Percentiles rank a stretch among this genome's conserved stretches.
Evolutionary conservation across 192 early-diverging fungal species (phyloP).

Genomic region (Chytriomyces hyalinus): DNA sequence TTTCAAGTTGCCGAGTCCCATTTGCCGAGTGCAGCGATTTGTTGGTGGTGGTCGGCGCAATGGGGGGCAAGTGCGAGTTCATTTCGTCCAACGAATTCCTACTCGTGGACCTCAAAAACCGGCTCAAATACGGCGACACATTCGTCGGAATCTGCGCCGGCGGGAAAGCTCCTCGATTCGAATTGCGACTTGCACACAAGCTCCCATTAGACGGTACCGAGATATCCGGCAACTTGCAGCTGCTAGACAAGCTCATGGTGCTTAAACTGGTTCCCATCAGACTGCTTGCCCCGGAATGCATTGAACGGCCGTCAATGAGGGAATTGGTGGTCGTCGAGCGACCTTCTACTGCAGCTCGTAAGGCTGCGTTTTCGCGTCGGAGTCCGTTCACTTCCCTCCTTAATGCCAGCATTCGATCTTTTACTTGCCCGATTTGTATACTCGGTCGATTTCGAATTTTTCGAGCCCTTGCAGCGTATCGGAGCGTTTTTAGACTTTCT

Average conservation of each 20-base stretch:
- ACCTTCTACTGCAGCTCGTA: slow-evolving; percentile 26
- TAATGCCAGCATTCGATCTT: slow-evolving; percentile 45
- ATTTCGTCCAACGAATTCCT: slow-evolving; percentile 3
- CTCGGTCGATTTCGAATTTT: slow-evolving; percentile 54
- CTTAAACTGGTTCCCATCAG: background rate
- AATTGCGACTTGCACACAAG: slow-evolving; percentile 1
- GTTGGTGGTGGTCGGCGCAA: background rate
- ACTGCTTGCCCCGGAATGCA: background rate
- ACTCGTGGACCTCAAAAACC: background rate
- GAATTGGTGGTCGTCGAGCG: background rate
- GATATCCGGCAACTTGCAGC: slow-evolving; percentile 15
- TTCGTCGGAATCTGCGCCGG: background rate
- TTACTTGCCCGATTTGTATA: slow-evolving; percentile 45
- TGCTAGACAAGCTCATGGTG: background rate
- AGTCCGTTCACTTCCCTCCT: slow-evolving; percentile 46
- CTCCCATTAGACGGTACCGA: slow-evolving; percentile 1
- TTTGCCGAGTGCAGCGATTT: background rate
- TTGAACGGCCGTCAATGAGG: background rate
- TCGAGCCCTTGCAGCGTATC: slow-evolving; percentile 56
- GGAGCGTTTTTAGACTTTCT: slow-evolving; percentile 64
- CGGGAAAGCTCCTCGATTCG: background rate
- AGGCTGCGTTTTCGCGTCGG: slow-evolving; percentile 46
- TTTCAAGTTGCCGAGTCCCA: background rate
- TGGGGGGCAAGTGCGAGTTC: background rate
- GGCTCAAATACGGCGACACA: slow-evolving; percentile 8